Base-by-base conservation (phyloP, 805 yeast genomes). In the Candida caryicola region DNA sequence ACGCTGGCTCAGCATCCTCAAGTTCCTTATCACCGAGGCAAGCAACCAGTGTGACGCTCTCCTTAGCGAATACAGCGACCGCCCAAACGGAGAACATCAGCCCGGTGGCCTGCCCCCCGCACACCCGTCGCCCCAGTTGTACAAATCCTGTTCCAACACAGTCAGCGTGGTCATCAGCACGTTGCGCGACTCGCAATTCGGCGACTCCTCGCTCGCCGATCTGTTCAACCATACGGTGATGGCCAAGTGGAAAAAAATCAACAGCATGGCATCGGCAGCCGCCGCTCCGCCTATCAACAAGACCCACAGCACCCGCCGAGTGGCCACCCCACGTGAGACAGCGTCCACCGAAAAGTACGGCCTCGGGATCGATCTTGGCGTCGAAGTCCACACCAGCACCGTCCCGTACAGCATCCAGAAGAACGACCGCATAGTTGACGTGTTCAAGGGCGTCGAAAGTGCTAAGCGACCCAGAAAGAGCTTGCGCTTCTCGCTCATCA, bases 1-100 rank as follows among this genome's bases (percentile, higher is more conserved):
- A 19, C 69, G 78, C 51, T 82, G 87, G 86, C 59, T 65, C 44
- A 70, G 70, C 17, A 62, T 80, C 2, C 79, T 81, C 44, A 59
- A 60, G 18, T 72, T 65, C 41, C 52, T 81, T 36, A 62, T 76
- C 31, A 54, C 61, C 2, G 77, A 77, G 43, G 51, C 72, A 3
- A 33, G 28, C 7, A 21, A 7, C 16, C 48, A 46, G 33, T 57
- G 62, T 34, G 37, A 29, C 14, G 17, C 32, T 14, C 13, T 34
- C 10, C 21, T 17, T 10, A 17, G 17, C 5, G 31, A 35, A 9
- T 26, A 21, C 14, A 15, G 18, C 13, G 4, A 51, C 49, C 40
- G 50, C 41, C 39, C 33, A 33, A 9, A 69, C 42, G 39, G 58
- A 42, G 51, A 59, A 42, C 50, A 52, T 42, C n/a, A n/a, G n/a